Evolutionary conservation across 345 rosid species (phyloP), one percentile per base, ranked within the genome.

Genomic region (Populus davidiana): DNA sequence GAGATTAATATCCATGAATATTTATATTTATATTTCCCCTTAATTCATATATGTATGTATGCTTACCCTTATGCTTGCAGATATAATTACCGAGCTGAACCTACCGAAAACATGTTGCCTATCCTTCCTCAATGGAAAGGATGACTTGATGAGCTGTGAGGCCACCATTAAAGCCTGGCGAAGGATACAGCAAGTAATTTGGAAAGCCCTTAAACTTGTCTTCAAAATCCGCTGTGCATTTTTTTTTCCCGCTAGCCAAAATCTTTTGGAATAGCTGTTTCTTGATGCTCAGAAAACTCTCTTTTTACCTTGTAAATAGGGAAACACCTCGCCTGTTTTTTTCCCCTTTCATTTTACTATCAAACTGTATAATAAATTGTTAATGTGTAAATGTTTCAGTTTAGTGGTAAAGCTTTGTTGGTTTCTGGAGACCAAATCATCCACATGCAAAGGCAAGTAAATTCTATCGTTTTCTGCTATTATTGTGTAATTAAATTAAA

Each of bases 91-190:
- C 11, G 44, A 52, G 64, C 31, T 52, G 63, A 52, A 49, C 41
- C 74, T 18, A 18, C 27, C 43, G 18, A 49, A 31, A 50, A 6
- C 74, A 31, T 71, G 43, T 33, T 31, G 14, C 29, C n/a, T 43
- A 44, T n/a, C 52, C 11, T 69, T 69, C 72, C 17, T 33, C 18
- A 14, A 43, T 27, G 64, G 75, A 17, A 72, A 50, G 23, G 65
- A 72, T 31, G 44, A 33, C 49, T 16, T 50, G 47, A 52, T 52
- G 75, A 72, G 33, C 47, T 72, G 18, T 10, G 75, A 72, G 41
- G 29, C n/a, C 66, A 59, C 76, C 52, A 44, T 69, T 43, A 5
- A 5, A 43, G 8, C 72, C 73, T 27, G 59, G 16, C 27, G 59
- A 70, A 10, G 54, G 33, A 41, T 38, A 69, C 11, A 39, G 21